Base-by-base conservation (phyloP, 352 stramenopile genomes). In the Phytophthora capsici region DNA sequence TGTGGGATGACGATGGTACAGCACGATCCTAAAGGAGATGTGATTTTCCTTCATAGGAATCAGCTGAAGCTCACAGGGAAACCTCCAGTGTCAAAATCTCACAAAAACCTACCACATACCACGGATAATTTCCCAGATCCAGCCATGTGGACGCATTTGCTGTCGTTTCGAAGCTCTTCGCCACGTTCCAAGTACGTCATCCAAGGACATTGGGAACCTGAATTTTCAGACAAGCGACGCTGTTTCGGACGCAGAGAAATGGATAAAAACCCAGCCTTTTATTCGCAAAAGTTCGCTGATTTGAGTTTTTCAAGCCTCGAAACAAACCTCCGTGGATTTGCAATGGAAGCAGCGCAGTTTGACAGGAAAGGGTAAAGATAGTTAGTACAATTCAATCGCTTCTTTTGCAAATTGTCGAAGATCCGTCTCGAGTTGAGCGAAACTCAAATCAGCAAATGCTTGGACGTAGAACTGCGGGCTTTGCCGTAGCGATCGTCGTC, bases 141-240 rank as follows among this genome's bases (percentile, higher is more conserved):
- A 9, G 56, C 67, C 9, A 72, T 89, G 47, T 82, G 79, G 73
- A 88, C 82, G 9, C 79, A 88, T 46, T 58, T 90, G 57, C 51
- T 83, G 65, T 70, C 76, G 20, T 78, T 90, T 63, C 78, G 80
- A 55, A 70, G 60, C 5, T 75, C 57, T 13, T 71, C 67, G 0
- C 56, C 43, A 8, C 61, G 63, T 4, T 56, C 26, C 13, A 57
- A 84, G 55, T 88, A 82, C 56, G 63, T 59, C 36, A 71, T 88
- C 12, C 70, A 84, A 36, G 79, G 67, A 47, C 59, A 82, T 16
- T 63, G 54, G 45, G 55, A 55, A 19, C 30, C 62, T 4, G 32
- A 51, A 10, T 77, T 80, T 22, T 66, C 70, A 17, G 43, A 69
- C 14, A 68, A 62, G 10, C 73, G 79, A 63, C 79, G 64, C 57